phyloP scores from a whole-genome alignment of 805 yeast species.

The Metschnikowia kunwiensis region DNA sequence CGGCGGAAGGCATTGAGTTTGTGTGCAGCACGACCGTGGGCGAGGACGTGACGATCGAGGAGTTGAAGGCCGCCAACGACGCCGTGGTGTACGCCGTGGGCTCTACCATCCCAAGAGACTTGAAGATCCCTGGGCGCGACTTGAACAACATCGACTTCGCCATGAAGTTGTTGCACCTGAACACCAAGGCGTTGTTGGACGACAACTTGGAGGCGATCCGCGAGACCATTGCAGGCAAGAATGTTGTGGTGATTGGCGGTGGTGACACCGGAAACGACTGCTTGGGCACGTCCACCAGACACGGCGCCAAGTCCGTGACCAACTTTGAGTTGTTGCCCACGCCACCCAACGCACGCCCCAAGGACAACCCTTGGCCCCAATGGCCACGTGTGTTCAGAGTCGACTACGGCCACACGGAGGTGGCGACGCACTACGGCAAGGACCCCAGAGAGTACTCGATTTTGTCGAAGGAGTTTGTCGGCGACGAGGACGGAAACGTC shows the following conservation, averaged over 20 bases:
- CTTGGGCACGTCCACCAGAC: conserved; percentile 95
- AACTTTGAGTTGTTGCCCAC: conserved; percentile 93
- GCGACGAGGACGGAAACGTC: conserved; percentile 92
- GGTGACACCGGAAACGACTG: conserved; percentile 99
- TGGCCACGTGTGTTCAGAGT: conserved; percentile 98
- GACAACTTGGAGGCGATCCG: conserved; percentile 76
- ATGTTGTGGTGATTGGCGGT: conserved; percentile 97
- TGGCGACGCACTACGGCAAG: conserved; percentile 88
- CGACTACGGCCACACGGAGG: conserved; percentile 97
- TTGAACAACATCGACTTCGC: conserved; percentile 89
- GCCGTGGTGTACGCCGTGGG: conserved; percentile 93
- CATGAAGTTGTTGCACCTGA: conserved; percentile 83
- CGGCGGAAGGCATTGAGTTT: conserved; percentile 84
- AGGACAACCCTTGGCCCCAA: conserved; percentile 99
- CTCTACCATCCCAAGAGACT: conserved; percentile 93
- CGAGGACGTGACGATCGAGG: conserved; percentile 71
- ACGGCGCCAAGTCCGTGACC: conserved; percentile 90
- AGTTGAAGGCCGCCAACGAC: conserved; percentile 61
- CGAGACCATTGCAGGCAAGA: conserved; percentile 71
- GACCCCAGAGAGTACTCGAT: conserved; percentile 98
- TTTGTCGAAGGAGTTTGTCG: conserved; percentile 91
- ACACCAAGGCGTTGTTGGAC: conserved; percentile 86
- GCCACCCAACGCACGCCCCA: conserved; percentile 81
- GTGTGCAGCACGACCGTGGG: conserved; percentile 78
- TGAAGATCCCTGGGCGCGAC: conserved; percentile 91